Base-by-base conservation (phyloP, 768 basidiomycete species). In the Boletus subparvulus region DNA sequence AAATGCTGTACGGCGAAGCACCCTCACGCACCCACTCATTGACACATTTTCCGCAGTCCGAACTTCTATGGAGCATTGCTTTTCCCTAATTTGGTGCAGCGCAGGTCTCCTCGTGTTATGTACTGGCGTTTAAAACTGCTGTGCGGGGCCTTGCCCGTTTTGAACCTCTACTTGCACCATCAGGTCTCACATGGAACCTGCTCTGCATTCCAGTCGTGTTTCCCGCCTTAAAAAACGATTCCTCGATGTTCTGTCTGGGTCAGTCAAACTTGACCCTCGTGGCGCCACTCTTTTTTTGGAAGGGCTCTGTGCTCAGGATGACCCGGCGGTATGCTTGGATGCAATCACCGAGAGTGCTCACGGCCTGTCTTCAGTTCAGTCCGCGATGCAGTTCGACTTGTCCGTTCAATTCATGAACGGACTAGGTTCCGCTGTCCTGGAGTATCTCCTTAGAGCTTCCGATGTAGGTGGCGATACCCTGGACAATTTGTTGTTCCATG, bases 401-500 rank as follows among this genome's bases (percentile, higher is more conserved):
- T 70, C 74, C 0, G 1, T 55, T 9, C 33, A 57, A 0, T 82
- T 81, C 61, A 61, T 83, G 55, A 82, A 85, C 44, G 77, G 74
- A 4, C 56, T 65, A 13, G 77, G 74, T 0, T 57, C 74, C 2
- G 55, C 58, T 0, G 58, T 83, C 3, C 61, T 82, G 14, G 40
- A 50, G 0, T 81, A 77, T 56, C 63, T 85, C 10, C 68, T 73
- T 17, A 71, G 62, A 16, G 63, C 82, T 6, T 67, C 62, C 26
- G 61, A 59, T n/a, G 70, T 84, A 41, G 74, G 73, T 24, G 84
- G 83, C 1, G 53, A 67, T 10, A 70, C 75, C 39, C 56, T 85
- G 12, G 62, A 72, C 16, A 62, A 69, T n/a, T 47, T 84, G 13
- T 37, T 85, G 39, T 44, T 67, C 46, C 62, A 68, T 11, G 71